phyloP scores from a whole-genome alignment of 805 yeast genomes.

The Wickerhamomyces strasburgensis region DNA sequence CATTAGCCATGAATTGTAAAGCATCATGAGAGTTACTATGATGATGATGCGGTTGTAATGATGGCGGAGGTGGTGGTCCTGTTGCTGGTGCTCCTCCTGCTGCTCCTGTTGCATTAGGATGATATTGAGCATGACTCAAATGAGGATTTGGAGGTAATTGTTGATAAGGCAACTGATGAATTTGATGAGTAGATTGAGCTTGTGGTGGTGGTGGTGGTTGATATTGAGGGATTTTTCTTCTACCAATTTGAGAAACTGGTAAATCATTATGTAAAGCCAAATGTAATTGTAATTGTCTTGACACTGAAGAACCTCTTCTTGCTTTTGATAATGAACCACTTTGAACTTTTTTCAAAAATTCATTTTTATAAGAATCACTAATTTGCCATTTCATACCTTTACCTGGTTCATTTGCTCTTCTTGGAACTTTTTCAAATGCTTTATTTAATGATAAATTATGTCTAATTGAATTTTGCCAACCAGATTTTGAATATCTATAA shows the following conservation, averaged over 20 bases:
- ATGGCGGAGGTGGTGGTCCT: no score
- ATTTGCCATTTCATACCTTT: slow-evolving; percentile 99
- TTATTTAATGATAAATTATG: slow-evolving; percentile 92
- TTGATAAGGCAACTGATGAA: no score
- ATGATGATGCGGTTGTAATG: slow-evolving; percentile 8
- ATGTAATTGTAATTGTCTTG: slow-evolving; percentile 74
- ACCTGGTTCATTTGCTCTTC: slow-evolving; percentile 95
- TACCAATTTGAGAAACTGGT: slow-evolving; percentile 29
- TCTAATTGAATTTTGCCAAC: slow-evolving; percentile 98
- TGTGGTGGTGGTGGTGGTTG: slow-evolving; percentile 27
- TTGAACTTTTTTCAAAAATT: slow-evolving; percentile 74
- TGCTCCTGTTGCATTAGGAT: no score
- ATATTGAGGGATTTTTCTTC: slow-evolving; percentile 27
- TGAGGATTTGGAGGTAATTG: slow-evolving; percentile 26
- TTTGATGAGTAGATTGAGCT: no score
- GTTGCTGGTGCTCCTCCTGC: no score
- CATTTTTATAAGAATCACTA: slow-evolving; percentile 75
- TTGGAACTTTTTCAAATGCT: slow-evolving; percentile 96
- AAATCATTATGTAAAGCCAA: slow-evolving; percentile 42
- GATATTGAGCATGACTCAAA: background rate
- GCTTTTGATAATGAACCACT: slow-evolving; percentile 70
- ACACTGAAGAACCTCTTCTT: slow-evolving; percentile 75
- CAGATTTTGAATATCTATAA: slow-evolving; percentile 86
- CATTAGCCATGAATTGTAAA: slow-evolving; percentile 15
- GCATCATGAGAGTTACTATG: slow-evolving; percentile 12